Base-by-base conservation (phyloP, 1,139 yeast genomes). In the Insectozyma bohioensis region DNA sequence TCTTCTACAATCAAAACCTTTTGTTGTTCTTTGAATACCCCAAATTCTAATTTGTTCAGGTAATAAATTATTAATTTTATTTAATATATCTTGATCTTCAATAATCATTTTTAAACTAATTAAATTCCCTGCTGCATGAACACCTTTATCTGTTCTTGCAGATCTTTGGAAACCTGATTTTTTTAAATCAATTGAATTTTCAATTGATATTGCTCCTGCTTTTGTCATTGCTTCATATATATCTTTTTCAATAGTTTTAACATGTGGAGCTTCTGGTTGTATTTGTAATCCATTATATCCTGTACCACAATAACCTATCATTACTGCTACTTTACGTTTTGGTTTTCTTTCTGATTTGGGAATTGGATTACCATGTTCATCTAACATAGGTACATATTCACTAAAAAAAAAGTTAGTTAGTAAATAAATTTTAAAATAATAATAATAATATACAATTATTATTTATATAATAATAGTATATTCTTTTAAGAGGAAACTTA, bases 231-330 rank as follows among this genome's bases (percentile, higher is more conserved):
- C 97, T 26, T 75, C 72, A 58, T 88, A 92, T 12, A 92, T 53
- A 34, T 86, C 97, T 10, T 92, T 92, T 58, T 92, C 99, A 48
- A 92, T 94, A 10, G 99, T 92, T 52, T 79, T 80, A 34, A 80
- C 80, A 19, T 92, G 95, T 4, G 96, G 95, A 2, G 20, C 30
- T 51, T 88, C 90, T 39, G 64, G 65, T 40, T 69, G 75, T 45
- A 85, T 68, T 60, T 92, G 99, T 95, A 92, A 87, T 9, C 99
- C 99, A 58, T 87, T 95, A 59, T 90, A 92, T 0, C 98, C 98
- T 0, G 97, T 83, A 30, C 99, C 99, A 58, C 97, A 92, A 63
- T 92, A 92, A 2, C 99, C 98, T 47, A 92, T 72, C 80, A 88
- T 72, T 45, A 86, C 83, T 0, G 97, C 97, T 14, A 88, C 96